Evolutionary conservation across 1,284 basidiomycete species (phyloP).

Genomic region (Cutaneotrichosporon sp.): DNA sequence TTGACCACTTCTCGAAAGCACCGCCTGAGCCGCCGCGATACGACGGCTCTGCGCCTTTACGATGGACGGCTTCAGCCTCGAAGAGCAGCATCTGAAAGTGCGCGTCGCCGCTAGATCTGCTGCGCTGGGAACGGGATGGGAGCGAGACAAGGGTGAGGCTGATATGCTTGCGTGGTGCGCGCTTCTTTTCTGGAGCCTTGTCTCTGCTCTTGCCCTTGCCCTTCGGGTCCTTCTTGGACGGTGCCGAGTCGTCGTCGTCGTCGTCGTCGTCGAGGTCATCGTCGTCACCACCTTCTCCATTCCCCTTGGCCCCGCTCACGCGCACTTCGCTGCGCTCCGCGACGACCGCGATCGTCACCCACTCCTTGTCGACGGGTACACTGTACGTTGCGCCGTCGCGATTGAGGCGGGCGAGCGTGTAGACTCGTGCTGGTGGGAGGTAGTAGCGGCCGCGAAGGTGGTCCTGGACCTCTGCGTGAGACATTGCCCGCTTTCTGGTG

Average conservation of each 20-base stretch:
- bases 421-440: slow-evolving; percentile 81
- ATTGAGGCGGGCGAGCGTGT: slow-evolving; percentile 75
- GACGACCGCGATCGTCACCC: slow-evolving; percentile 86
- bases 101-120: slow-evolving; percentile 69
- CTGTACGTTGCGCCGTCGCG: slow-evolving; percentile 81
- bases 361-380: slow-evolving; percentile 87
- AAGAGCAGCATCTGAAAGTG: slow-evolving; percentile 80
- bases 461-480: slow-evolving; percentile 77
- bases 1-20: slow-evolving; percentile 81
- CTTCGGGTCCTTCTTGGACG: background rate
- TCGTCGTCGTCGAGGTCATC: slow-evolving; percentile 15
- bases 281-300: slow-evolving; percentile 25
- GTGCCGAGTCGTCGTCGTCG: slow-evolving; percentile 12
- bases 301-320: slow-evolving; percentile 41
- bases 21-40: slow-evolving; percentile 88
- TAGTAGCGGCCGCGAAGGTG: slow-evolving; percentile 81
- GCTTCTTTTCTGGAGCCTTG: slow-evolving; percentile 3
- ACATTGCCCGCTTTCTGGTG: slow-evolving; percentile 67
- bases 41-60: slow-evolving; percentile 57
- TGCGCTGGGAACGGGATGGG: slow-evolving; percentile 61
- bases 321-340: slow-evolving; percentile 73
- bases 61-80: slow-evolving; percentile 68
- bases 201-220: slow-evolving; percentile 8
- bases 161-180: slow-evolving; percentile 65
- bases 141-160: slow-evolving; percentile 70